Base-by-base conservation (phyloP, 2,329 filamentous ascomycete species). In the Colletotrichum plurivorum region DNA sequence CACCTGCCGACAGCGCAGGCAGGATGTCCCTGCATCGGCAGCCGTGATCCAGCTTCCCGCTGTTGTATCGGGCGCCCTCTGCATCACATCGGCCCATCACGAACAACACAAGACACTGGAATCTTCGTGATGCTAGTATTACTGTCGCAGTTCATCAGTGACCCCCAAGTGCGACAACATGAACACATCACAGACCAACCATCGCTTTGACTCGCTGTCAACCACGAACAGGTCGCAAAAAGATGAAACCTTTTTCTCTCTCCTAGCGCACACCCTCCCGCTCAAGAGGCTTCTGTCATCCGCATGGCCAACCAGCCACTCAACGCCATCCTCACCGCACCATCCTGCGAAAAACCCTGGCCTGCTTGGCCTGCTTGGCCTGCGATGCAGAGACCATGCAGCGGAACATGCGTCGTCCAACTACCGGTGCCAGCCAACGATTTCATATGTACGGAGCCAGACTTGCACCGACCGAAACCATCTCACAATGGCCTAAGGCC, bases 291-390 rank as follows among this genome's bases (percentile, higher is more conserved):
- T 22, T 67, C 51, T 49, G 20, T 55, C 27, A 41, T 62, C 39
- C 9, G 16, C 55, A 7, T 20, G 27, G 31, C 31, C 48, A 16
- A 12, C 22, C 52, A 68, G 43, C 67, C 62, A 61, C 62, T 56
- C 13, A 58, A 36, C 39, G 46, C 64, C 22, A 36, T 36, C 25
- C 45, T 66, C 61, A 69, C 62, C 43, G 45, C 67, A 66, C 49
- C 25, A 13, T 16, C 45, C 20, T 15, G 55, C 67, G 49, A 8
- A 36, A 10, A 36, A 69, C 67, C 67, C 67, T 69, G 62, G 55
- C 66, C 31, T 56, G 55, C 51, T 55, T 55, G 41, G 43, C 65
- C 36, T 36, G 20, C n/a, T 55, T 55, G 41, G 43, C 65, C 36
- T 36, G 20, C n/a, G 12, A 57, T 64, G 59, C 59, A 67, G 25